Evolutionary conservation across 2,329 filamentous ascomycete species (phyloP), one percentile per base, ranked within the genome.

Genomic region (Onygenales sp.): DNA sequence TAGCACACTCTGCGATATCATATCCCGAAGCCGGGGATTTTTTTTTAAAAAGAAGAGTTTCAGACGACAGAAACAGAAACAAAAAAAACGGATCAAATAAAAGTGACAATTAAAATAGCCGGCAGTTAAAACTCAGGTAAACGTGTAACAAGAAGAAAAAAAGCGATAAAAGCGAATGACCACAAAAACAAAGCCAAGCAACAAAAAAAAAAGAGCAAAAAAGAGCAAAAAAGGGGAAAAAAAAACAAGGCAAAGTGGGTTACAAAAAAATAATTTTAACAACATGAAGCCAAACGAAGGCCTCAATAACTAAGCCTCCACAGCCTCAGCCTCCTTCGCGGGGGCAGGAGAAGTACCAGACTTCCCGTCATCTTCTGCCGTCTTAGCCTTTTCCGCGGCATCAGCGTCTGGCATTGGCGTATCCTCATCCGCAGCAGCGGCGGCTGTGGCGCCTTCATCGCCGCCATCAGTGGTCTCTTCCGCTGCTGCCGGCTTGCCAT

Each of bases 381-480:
- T 47, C 17, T 54, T 53, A 31, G 44, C 50, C 8, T 2, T 7
- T 11, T 54, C 55, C 13, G 43, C 39, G 27, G 51, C 54, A 38
- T 56, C 33, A 3, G 55, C 57, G 50, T 58, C 58, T n/a, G 53
- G 50, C 57, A 58, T 59, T 8, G 47, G 31, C 31, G 48, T 53
- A 43, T 59, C 57, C 27, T 50, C 48, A 39, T 58, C 57, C 21
- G 38, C 43, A 41, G 36, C 42, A 10, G 49, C 10, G 7, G 32
- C 57, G 48, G 59, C 64, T 54, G 63, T 63, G 11, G 54, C 60
- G 17, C 59, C 38, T 58, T 62, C 61, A 13, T 56, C 58, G n/a
- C 57, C 55, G 17, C 49, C 43, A 59, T 71, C 65, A 54, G 69
- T 65, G 10, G 61, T 49, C 35, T 66, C 57, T 69, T 64, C 65